phyloP scores from a whole-genome alignment of 345 rosid genomes.

The Lepidium sativum region DNA sequence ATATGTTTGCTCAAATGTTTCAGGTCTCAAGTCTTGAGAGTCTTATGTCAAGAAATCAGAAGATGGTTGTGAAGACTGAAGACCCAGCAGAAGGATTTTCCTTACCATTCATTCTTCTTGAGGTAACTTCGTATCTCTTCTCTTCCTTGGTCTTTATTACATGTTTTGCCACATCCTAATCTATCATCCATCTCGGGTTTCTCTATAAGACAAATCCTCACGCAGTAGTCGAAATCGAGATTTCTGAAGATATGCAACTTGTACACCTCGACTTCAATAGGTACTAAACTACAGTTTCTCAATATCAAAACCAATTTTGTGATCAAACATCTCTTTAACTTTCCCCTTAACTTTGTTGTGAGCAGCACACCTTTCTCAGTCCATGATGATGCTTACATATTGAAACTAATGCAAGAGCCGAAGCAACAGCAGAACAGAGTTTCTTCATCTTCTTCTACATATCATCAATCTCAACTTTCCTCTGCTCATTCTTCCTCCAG shows the following conservation, averaged over 20 bases:
- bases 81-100: slow-evolving; percentile 32
- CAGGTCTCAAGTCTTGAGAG: slow-evolving; percentile 36
- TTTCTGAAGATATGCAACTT: slow-evolving; percentile 45
- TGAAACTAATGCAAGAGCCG: slow-evolving; percentile 31
- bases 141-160: neutral
- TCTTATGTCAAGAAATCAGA: slow-evolving; percentile 29
- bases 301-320: neutral
- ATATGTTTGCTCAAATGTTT: neutral
- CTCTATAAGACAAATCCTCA: slow-evolving; percentile 33
- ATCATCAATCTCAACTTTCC: slow-evolving; percentile 15
- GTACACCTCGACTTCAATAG: slow-evolving; percentile 48
- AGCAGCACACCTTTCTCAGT: slow-evolving; percentile 35
- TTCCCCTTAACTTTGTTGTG: neutral
- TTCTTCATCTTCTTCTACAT: slow-evolving; percentile 23
- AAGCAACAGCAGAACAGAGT: slow-evolving; percentile 24
- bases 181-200: neutral
- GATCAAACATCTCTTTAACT: neutral
- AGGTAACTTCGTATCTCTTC: slow-evolving; percentile 18
- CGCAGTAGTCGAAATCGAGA: slow-evolving; percentile 47
- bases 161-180: neutral
- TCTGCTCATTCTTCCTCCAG: slow-evolving; percentile 34
- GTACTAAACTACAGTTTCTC: slow-evolving; percentile 14
- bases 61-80: slow-evolving; percentile 22
- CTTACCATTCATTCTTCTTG: slow-evolving; percentile 38
- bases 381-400: slow-evolving; percentile 34